Evolutionary conservation across 2,329 filamentous ascomycete species (phyloP), one percentile per base, ranked within the genome.

Genomic region (Microsporum audouinii): DNA sequence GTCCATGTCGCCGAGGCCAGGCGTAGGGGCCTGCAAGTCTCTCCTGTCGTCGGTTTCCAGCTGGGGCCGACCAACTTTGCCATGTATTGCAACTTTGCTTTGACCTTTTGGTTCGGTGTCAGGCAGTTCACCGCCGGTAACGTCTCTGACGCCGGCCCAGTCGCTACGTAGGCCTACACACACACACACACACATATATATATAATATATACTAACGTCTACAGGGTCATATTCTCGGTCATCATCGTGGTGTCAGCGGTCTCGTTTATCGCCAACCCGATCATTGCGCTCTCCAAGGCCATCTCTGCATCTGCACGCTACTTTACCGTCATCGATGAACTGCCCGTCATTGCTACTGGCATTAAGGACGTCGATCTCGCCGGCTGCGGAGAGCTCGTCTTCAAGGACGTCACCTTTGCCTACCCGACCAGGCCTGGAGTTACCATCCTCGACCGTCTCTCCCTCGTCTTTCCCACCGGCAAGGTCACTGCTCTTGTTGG

Each of bases 361-460:
- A 68, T 82, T 3, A 77, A 69, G 60, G 77, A 73, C 0, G 79
- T 80, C 0, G 77, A 81, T n/a, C 77, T 80, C 17, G 78, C 78
- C 1, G 76, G 77, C 1, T 73, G 71, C 4, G 73, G 75, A 17
- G 80, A 86, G 58, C 85, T 88, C 57, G 73, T 80, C 3, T 82
- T 91, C 33, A 59, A 82, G 8, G 77, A 83, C 47, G 81, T 91
- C 8, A 81, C 79, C n/a, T 91, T 91, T 67, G 82, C 86, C 1
- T 91, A 91, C 67, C 88, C 88, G 0, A 75, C 65, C 62, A 74
- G 76, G 2, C 69, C 73, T 0, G 67, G 71, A 17, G 68, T 72
- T 3, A 68, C 68, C 6, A 70, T 76, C 0, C 63, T 78, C 1
- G 69, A 73, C 31, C 66, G 68, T 1, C 65, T 78, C 12, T 65